These are phyloP conservation scores for Dissophora globulifera DNA, from an alignment of 192 early-diverging fungal species.

Conservation along the genomic window DNA sequence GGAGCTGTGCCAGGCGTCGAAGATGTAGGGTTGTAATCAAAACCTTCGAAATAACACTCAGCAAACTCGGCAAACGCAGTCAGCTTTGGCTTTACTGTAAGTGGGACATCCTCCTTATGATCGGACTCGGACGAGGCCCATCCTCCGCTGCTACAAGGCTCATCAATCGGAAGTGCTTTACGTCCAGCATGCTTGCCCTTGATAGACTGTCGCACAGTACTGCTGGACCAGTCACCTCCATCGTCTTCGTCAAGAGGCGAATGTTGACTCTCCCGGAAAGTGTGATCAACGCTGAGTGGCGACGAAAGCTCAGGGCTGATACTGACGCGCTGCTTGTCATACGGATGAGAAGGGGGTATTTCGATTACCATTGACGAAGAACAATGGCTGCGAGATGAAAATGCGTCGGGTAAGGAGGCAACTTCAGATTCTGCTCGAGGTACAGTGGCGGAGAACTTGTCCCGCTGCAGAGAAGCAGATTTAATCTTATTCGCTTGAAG, in stretches of 20 bases:
- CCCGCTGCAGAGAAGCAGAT: too few species aligned
- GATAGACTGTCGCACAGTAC: neutral
- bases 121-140: slow-evolving; percentile 39
- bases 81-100: slow-evolving; percentile 1
- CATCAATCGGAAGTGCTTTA: slow-evolving; percentile 27
- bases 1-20: neutral
- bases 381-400: too few species aligned
- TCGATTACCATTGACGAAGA: too few species aligned
- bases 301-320: too few species aligned
- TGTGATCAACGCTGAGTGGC: too few species aligned
- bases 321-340: too few species aligned
- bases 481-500: too few species aligned
- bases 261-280: too few species aligned
- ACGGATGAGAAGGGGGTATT: too few species aligned
- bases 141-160: slow-evolving; percentile 36
- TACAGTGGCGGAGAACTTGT: too few species aligned
- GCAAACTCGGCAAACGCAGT: neutral
- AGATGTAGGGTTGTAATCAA: neutral
- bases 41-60: neutral
- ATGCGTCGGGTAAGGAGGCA: too few species aligned
- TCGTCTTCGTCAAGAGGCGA: neutral
- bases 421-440: too few species aligned
- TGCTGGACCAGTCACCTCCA: neutral
- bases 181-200: slow-evolving; percentile 6
- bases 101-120: slow-evolving; percentile 29